These are phyloP conservation scores for Collybia nuda DNA, from an alignment of 768 basidiomycete species.

Conservation along the genomic window DNA sequence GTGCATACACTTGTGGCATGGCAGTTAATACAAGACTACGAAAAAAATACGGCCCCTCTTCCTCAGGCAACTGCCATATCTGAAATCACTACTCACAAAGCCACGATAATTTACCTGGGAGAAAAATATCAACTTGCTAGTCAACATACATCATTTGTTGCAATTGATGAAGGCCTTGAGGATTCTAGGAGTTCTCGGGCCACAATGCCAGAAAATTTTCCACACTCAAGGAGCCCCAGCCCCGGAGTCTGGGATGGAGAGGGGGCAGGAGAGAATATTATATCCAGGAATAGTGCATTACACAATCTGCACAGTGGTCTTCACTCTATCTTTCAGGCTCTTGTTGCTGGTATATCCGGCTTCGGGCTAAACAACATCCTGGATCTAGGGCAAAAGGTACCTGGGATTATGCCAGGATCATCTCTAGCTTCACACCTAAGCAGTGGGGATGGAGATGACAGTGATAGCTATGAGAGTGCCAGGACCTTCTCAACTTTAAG, in stretches of 20 bases:
- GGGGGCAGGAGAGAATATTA: background rate
- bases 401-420: constrained; percentile 20
- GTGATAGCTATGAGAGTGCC: constrained; percentile 27
- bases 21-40: constrained; percentile 51
- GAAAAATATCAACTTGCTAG: constrained; percentile 52
- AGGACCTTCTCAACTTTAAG: constrained; percentile 47
- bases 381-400: constrained; percentile 5
- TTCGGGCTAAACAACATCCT: background rate
- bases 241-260: background rate
- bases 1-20: constrained; percentile 58
- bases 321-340: background rate
- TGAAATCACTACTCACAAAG: constrained; percentile 36
- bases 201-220: background rate
- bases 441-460: constrained; percentile 11
- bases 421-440: constrained; percentile 1
- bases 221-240: background rate
- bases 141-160: constrained; percentile 56
- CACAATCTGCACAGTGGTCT: constrained; percentile 1
- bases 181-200: constrained; percentile 1
- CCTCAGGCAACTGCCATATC: constrained; percentile 22
- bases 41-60: constrained; percentile 32
- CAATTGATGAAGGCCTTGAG: constrained; percentile 38
- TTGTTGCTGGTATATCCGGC: constrained; percentile 2
- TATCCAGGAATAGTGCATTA: background rate
- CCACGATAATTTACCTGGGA: constrained; percentile 50